These are phyloP conservation scores for Zangia roseola DNA, from an alignment of 768 basidiomycete species.

Conservation along the genomic window DNA sequence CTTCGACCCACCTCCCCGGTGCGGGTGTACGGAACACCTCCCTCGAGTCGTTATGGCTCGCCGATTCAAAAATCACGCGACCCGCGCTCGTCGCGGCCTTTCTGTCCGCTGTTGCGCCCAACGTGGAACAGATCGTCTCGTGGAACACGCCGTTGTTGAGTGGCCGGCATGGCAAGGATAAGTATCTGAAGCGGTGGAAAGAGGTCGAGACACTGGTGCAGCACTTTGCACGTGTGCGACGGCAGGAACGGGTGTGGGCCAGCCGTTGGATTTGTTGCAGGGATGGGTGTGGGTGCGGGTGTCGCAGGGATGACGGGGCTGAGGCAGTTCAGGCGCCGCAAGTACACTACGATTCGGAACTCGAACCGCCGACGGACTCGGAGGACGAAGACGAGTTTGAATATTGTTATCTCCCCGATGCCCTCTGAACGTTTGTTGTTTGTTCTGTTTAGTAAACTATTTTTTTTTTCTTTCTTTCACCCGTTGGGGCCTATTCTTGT, in stretches of 20 bases:
- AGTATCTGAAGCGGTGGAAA: slow-evolving; percentile 25
- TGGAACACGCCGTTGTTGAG: slow-evolving; percentile 32
- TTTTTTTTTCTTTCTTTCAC: no score
- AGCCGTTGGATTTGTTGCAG: background rate
- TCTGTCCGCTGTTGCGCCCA: slow-evolving; percentile 29
- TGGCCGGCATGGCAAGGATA: slow-evolving; percentile 22
- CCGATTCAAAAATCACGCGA: slow-evolving; percentile 28
- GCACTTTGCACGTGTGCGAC: slow-evolving; percentile 18
- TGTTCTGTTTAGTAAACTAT: no score
- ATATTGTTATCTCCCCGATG: slow-evolving; percentile 20
- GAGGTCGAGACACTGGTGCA: slow-evolving; percentile 22
- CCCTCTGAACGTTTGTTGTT: background rate
- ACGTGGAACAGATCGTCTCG: slow-evolving; percentile 27
- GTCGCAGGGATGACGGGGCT: background rate
- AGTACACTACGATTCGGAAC: slow-evolving; percentile 22
- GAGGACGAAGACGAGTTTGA: slow-evolving; percentile 29
- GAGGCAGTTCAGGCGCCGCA: background rate
- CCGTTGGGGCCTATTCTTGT: no score
- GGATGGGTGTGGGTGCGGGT: background rate
- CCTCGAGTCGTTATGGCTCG: slow-evolving; percentile 28
- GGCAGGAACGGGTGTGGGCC: slow-evolving; percentile 23
- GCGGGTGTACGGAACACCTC: slow-evolving; percentile 23
- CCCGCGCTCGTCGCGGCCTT: slow-evolving; percentile 27
- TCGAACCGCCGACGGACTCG: slow-evolving; percentile 17
- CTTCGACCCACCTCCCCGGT: slow-evolving; percentile 10